A percentile compares a stretch with the other conserved stretches of the same genome.
Conservation (phyloP, 2,329 filamentous ascomycete species). For the Lasiodiplodia sp. region DNA sequence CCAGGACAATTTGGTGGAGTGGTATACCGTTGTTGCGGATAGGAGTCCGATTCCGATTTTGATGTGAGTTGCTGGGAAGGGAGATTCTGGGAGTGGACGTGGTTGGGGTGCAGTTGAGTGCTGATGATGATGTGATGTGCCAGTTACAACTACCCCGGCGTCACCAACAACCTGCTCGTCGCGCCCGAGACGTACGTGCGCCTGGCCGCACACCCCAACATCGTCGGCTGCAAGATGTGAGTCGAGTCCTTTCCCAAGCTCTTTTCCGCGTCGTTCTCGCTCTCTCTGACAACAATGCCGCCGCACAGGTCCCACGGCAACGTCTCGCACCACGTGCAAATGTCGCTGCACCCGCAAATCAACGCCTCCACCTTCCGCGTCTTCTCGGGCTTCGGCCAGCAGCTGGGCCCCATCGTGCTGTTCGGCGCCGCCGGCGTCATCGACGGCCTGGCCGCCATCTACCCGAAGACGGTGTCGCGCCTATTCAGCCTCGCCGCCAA, state of each 20-base stretch:
- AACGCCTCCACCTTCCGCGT: constrained; percentile 67
- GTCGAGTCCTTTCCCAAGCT: not conserved
- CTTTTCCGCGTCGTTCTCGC: not conserved
- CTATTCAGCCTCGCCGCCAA: constrained; percentile 57
- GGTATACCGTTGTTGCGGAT: constrained; percentile 66
- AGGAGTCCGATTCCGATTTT: constrained; percentile 63
- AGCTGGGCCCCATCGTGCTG: constrained; percentile 64
- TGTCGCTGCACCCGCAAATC: constrained; percentile 63
- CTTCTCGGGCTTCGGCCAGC: constrained; percentile 68
- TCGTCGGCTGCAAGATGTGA: constrained; percentile 69
- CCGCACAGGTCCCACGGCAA: constrained; percentile 62
- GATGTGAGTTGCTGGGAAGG: constrained; percentile 51
- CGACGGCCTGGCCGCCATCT: constrained; percentile 67
- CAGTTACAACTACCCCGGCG: constrained; percentile 67
- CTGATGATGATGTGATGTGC: not conserved
- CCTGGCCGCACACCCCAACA: constrained; percentile 66
- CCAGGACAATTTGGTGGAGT: constrained; percentile 38
- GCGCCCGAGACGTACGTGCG: constrained; percentile 60
- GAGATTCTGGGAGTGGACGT: not conserved
- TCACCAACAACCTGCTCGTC: constrained; percentile 68
- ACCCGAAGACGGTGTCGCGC: constrained; percentile 64
- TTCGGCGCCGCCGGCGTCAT: constrained; percentile 68
- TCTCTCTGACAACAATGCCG: not conserved
- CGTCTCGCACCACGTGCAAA: constrained; percentile 64
- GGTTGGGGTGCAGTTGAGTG: not conserved